A percentile compares a stretch with the other conserved stretches of the same genome.
Conservation (phyloP, 305 asterid genomes). For the Fraxinus greggii region DNA sequence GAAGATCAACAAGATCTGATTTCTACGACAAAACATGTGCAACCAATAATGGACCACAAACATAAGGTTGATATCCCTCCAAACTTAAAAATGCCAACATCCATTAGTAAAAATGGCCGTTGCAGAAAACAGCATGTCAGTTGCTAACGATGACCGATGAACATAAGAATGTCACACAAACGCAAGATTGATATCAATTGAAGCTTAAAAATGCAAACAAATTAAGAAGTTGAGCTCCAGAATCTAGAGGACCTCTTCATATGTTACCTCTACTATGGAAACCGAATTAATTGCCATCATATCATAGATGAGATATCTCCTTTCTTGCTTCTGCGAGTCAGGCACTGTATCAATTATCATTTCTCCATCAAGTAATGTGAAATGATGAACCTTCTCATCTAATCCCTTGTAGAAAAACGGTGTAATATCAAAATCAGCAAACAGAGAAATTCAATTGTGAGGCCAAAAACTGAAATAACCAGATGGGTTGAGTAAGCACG, state of each 20-base stretch:
- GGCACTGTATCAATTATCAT: conserved; percentile 92
- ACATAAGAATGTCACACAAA: neutral
- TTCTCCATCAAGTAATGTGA: conserved; percentile 97
- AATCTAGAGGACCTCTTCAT: neutral
- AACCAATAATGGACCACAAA: neutral
- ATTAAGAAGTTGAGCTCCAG: neutral
- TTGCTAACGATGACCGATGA: neutral
- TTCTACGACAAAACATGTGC: neutral
- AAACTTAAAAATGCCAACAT: neutral
- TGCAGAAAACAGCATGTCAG: neutral
- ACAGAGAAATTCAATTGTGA: conserved; percentile 4
- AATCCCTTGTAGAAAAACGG: conserved; percentile 49
- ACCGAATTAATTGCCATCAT: conserved; percentile 84
- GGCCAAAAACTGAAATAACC: conserved; percentile 19
- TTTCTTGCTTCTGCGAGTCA: conserved; percentile 72
- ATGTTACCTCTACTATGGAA: conserved; percentile 76
- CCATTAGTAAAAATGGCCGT: neutral
- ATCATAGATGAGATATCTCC: conserved; percentile 95
- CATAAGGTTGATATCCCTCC: neutral
- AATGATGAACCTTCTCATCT: conserved; percentile 75
- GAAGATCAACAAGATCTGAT: neutral
- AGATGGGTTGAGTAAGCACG: conserved; percentile 14
- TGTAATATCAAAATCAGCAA: conserved; percentile 8
- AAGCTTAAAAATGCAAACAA: neutral
- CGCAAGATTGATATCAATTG: neutral